Evolutionary conservation across 2,329 filamentous ascomycete genomes (phyloP).

Genomic region (Pseudocercospora fijiensis): DNA sequence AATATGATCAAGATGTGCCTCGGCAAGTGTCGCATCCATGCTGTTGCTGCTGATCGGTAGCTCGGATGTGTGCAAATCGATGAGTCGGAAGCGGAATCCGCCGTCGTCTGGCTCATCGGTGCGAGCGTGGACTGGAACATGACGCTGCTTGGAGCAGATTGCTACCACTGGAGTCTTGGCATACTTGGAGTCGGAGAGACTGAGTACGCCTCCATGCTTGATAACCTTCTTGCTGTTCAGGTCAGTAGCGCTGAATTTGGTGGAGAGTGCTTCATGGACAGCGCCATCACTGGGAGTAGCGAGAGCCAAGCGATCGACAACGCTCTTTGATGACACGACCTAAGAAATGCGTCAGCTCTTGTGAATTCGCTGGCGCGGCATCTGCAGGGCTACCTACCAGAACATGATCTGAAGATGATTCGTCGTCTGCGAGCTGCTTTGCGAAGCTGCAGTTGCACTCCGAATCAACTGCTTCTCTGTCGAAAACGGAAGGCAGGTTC

Average conservation of each 20-base stretch:
- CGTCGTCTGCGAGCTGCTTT: constrained; percentile 27
- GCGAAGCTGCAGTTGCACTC: constrained; percentile 37
- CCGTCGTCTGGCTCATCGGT: constrained; percentile 13
- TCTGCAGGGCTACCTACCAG: constrained; percentile 5
- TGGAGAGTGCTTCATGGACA: constrained; percentile 11
- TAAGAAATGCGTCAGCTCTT: background rate
- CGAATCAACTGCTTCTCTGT: constrained; percentile 14
- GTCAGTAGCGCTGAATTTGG: constrained; percentile 9
- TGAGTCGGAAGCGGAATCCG: constrained; percentile 3
- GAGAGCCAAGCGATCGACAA: constrained; percentile 20
- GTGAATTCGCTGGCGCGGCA: background rate
- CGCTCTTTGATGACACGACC: constrained; percentile 30
- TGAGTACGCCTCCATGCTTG: constrained; percentile 17
- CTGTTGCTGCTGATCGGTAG: constrained; percentile 31
- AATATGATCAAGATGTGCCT: constrained; percentile 25
- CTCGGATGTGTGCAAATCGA: constrained; percentile 38
- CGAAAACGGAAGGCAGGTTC: constrained; percentile 13
- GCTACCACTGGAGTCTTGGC: constrained; percentile 22
- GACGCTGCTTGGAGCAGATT: constrained; percentile 26
- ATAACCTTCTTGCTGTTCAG: constrained; percentile 19
- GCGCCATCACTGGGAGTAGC: constrained; percentile 7
- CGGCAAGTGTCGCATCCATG: constrained; percentile 23
- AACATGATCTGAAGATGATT: constrained; percentile 15
- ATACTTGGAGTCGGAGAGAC: constrained; percentile 4
- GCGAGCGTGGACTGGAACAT: constrained; percentile 23